phyloP scores from a whole-genome alignment of 129 eudicot species.

The Sambucus nigra region DNA sequence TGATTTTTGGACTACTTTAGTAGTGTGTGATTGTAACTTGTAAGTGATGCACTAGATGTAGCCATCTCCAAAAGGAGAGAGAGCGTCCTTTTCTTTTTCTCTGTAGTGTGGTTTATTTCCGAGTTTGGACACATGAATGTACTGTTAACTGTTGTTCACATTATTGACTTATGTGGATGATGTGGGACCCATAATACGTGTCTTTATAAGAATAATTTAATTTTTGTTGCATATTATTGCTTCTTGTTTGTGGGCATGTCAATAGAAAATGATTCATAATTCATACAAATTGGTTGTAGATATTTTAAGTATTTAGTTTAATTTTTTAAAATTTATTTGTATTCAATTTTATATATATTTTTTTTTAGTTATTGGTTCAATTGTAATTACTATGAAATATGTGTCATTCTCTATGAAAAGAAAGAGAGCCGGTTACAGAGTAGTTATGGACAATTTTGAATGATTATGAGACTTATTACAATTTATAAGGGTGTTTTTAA shows the following conservation, averaged over 20 bases:
- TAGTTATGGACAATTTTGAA: too few species aligned
- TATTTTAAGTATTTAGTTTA: too few species aligned
- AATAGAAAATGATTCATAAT: background rate
- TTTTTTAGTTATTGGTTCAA: too few species aligned
- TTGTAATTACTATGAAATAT: too few species aligned
- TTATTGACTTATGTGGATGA: constrained; percentile 13
- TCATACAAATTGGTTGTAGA: too few species aligned
- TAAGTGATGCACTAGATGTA: constrained; percentile 25
- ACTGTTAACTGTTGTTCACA: constrained; percentile 15
- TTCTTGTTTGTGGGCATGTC: background rate
- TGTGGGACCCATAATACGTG: constrained; percentile 7
- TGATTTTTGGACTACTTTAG: constrained; percentile 14
- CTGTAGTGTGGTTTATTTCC: constrained; percentile 17
- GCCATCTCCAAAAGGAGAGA: constrained; percentile 87
- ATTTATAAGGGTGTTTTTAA: too few species aligned
- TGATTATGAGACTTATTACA: too few species aligned
- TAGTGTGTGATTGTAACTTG: constrained; percentile 11
- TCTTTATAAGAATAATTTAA: background rate
- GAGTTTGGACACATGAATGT: constrained; percentile 17
- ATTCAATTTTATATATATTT: too few species aligned
- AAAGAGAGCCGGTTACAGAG: too few species aligned
- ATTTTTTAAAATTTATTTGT: too few species aligned
- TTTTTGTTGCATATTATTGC: background rate
- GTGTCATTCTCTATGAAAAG: too few species aligned
- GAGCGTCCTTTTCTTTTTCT: constrained; percentile 27